Evolutionary conservation across 2,329 filamentous ascomycete genomes (phyloP).

Genomic region (Ceratocystis cubensis): DNA sequence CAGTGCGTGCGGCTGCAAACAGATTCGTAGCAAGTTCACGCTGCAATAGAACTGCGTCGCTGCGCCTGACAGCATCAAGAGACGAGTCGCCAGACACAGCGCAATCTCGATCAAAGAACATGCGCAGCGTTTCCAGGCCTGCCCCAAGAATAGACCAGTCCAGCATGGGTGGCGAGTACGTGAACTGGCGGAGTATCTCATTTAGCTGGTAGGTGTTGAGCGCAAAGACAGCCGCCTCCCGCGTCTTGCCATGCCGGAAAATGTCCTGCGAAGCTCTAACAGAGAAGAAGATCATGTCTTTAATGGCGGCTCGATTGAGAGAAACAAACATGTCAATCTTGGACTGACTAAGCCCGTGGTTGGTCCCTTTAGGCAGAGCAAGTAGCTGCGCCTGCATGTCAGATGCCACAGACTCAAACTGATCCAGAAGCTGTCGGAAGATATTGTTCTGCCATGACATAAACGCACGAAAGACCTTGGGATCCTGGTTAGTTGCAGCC

Average conservation of each 20-base stretch:
- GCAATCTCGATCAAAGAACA: conserved; percentile 33
- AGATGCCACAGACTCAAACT: conserved; percentile 43
- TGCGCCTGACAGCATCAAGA: conserved; percentile 1
- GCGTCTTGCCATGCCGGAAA: conserved; percentile 34
- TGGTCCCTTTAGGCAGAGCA: conserved; percentile 35
- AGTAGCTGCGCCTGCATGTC: conserved; percentile 45
- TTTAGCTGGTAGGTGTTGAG: conserved; percentile 40
- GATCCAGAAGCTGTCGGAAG: conserved; percentile 44
- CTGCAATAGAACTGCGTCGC: conserved; percentile 31
- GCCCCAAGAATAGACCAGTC: conserved; percentile 38
- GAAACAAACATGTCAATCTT: conserved; percentile 39
- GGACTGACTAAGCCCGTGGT: conserved; percentile 32
- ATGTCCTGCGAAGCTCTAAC: conserved; percentile 40
- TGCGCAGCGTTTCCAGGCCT: conserved; percentile 36
- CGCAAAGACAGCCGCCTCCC: conserved; percentile 38
- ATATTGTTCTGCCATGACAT: conserved; percentile 42
- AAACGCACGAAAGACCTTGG: conserved; percentile 38
- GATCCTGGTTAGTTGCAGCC: conserved; percentile 33
- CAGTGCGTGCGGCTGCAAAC: conserved; percentile 36
- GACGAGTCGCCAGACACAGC: conserved; percentile 22
- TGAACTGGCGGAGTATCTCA: conserved; percentile 39
- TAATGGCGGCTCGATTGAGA: conserved; percentile 40
- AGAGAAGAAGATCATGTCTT: conserved; percentile 41
- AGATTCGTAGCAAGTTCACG: conserved; percentile 36
- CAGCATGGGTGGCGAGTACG: conserved; percentile 29